Conservation (phyloP, 306 rosid genomes). For the Cotoneaster glaucophyllus region DNA sequence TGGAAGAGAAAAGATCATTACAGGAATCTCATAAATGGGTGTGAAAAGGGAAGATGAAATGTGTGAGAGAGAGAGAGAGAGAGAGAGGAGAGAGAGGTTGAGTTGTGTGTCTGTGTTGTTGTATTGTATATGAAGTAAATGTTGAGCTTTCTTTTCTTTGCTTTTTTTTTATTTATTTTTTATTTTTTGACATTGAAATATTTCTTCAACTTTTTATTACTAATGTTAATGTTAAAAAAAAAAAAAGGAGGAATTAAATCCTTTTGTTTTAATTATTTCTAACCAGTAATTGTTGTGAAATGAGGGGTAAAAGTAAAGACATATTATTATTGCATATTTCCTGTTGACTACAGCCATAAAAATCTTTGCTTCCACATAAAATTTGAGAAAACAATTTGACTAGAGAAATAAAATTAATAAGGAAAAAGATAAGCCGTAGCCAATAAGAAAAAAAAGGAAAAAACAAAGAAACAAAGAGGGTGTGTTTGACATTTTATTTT, state of each 20-base stretch:
- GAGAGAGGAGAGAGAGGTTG: not conserved
- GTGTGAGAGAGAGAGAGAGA: slow-evolving; percentile 40
- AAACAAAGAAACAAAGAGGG: slow-evolving; percentile 43
- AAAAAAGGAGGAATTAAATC: not conserved
- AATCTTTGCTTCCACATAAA: slow-evolving; percentile 6
- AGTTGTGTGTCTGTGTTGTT: slow-evolving; percentile 45
- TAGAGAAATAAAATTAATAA: not conserved
- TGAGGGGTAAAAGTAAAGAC: slow-evolving; percentile 28
- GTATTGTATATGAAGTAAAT: slow-evolving; percentile 69
- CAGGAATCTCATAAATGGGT: slow-evolving; percentile 80
- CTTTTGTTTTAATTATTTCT: not conserved
- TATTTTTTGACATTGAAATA: slow-evolving; percentile 27
- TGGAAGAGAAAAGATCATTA: slow-evolving; percentile 65
- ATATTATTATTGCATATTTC: slow-evolving; percentile 42
- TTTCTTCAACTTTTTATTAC: slow-evolving; percentile 23
- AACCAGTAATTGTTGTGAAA: slow-evolving; percentile 15
- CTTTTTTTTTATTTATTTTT: not conserved
- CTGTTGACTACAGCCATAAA: slow-evolving; percentile 39
- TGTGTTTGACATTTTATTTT: slow-evolving; percentile 34
- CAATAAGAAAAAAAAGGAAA: slow-evolving; percentile 13
- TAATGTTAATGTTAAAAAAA: not conserved
- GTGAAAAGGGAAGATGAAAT: slow-evolving; percentile 67
- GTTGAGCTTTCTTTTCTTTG: slow-evolving; percentile 38
- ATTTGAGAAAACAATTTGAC: slow-evolving; percentile 13
- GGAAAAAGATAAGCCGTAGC: slow-evolving; percentile 29